Conservation (phyloP, 2,329 filamentous ascomycete genomes). For the Capronia coronata region DNA sequence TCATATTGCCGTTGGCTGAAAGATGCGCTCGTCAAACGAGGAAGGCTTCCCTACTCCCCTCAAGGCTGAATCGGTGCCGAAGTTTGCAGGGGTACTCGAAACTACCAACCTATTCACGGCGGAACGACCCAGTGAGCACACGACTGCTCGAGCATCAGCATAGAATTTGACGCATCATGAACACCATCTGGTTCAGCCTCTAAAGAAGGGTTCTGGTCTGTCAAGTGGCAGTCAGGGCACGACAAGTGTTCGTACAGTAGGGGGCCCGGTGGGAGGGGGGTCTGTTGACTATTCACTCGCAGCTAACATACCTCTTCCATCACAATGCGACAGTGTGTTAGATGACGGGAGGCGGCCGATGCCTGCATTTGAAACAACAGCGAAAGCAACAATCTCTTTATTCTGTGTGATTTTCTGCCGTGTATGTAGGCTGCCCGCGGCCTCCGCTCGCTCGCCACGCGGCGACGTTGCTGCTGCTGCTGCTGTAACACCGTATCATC, state of each 20-base stretch:
- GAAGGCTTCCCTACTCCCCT: not conserved
- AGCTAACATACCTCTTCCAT: no score
- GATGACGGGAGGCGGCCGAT: not conserved
- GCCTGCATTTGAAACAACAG: not conserved
- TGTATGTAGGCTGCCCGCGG: slow-evolving; percentile 18
- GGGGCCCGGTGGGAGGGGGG: no score
- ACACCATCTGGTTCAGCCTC: no score
- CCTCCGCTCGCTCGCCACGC: slow-evolving; percentile 4
- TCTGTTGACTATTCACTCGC: no score
- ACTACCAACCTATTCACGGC: not conserved
- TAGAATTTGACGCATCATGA: no score
- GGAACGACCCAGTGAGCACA: no score
- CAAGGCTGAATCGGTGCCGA: not conserved
- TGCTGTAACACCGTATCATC: slow-evolving; percentile 17
- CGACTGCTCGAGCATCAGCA: no score
- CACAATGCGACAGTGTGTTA: no score
- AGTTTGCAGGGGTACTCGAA: not conserved
- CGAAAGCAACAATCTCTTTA: not conserved
- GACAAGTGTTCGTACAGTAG: no score
- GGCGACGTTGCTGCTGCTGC: slow-evolving; percentile 6
- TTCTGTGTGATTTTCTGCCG: not conserved
- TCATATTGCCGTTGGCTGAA: not conserved
- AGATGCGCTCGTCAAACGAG: not conserved
- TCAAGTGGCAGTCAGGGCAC: no score
- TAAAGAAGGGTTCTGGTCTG: no score